These are phyloP conservation scores for Zygoascus meyerae DNA, from an alignment of 1,139 yeast species.

Conservation along the genomic window DNA sequence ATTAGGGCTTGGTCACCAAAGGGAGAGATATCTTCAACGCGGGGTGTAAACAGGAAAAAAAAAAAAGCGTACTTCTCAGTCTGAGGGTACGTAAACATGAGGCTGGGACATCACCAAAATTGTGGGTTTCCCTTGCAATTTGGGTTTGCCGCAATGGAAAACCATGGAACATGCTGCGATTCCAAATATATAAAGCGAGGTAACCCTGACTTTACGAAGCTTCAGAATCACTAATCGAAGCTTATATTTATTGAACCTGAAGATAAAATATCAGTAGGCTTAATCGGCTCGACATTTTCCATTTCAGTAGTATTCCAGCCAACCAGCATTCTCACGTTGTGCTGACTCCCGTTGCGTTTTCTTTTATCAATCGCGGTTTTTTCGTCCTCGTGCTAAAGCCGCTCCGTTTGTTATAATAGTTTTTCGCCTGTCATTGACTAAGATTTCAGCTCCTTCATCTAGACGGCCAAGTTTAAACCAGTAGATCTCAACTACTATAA, in stretches of 20 bases:
- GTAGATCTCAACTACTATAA: background rate
- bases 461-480: background rate
- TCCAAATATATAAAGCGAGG: background rate
- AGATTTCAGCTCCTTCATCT: background rate
- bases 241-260: no score
- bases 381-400: background rate
- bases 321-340: no score
- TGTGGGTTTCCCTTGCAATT: background rate
- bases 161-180: slow-evolving; percentile 9
- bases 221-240: no score
- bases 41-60: no score
- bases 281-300: background rate
- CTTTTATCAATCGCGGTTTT: background rate
- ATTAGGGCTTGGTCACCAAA: no score
- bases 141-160: slow-evolving; percentile 7
- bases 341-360: background rate
- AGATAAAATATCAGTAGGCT: background rate
- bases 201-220: no score
- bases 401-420: background rate
- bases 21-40: no score
- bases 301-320: background rate
- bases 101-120: slow-evolving; percentile 6
- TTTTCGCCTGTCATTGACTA: background rate
- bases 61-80: background rate
- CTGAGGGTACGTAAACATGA: background rate